A percentile compares a stretch with the other conserved stretches of the same genome.
These are phyloP conservation scores for Marvania coccoides DNA, from an alignment of 139 green algal genomes.

Conservation along the genomic window DNA sequence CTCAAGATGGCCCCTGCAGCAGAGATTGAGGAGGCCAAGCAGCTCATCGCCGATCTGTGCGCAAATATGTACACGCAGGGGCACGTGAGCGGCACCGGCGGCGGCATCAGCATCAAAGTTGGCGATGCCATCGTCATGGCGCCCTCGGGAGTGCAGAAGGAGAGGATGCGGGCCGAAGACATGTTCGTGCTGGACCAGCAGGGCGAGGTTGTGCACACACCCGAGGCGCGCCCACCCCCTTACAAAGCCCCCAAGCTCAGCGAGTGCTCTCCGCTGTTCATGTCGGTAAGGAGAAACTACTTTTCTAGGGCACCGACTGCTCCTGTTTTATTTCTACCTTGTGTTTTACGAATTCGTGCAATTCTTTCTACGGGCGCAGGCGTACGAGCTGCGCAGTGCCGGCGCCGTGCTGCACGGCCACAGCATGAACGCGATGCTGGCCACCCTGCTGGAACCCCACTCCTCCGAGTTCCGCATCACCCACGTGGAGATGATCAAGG, in stretches of 20 bases:
- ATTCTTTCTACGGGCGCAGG: conserved; percentile 37
- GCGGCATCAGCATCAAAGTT: conserved; percentile 78
- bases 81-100: conserved; percentile 78
- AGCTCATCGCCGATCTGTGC: conserved; percentile 77
- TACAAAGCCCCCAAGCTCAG: conserved; percentile 82
- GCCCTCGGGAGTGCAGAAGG: conserved; percentile 81
- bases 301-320: no score
- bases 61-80: conserved; percentile 70
- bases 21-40: conserved; percentile 57
- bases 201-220: conserved; percentile 59
- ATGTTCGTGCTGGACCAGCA: conserved; percentile 91
- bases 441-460: conserved; percentile 73
- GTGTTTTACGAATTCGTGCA: neutral
- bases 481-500: conserved; percentile 97
- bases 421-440: conserved; percentile 77
- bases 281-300: conserved; percentile 65
- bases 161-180: conserved; percentile 85
- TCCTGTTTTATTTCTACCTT: no score
- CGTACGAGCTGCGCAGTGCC: conserved; percentile 80
- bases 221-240: conserved; percentile 49
- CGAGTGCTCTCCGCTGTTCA: conserved; percentile 88
- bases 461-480: conserved; percentile 76
- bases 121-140: conserved; percentile 77
- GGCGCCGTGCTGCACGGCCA: conserved; percentile 92
- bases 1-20: no score